A percentile compares a stretch with the other conserved stretches of the same genome.
phyloP scores from a whole-genome alignment of 306 rosid species.

The Sophora flavescens region DNA sequence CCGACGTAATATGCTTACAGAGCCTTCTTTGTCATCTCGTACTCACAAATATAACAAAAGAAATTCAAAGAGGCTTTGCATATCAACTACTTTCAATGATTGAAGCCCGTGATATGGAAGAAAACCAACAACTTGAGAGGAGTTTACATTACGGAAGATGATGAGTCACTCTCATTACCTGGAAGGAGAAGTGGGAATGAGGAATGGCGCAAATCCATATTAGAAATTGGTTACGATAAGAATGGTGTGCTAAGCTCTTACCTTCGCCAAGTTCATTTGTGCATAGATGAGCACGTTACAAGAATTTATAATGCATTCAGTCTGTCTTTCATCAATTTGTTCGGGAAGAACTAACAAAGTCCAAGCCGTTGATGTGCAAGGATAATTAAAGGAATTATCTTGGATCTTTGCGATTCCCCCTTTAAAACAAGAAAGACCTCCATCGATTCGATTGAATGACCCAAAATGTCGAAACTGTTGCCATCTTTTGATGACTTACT shows the following conservation, averaged over 20 bases:
- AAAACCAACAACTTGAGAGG: slow-evolving; percentile 69
- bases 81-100: slow-evolving; percentile 65
- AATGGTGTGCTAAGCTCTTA: slow-evolving; percentile 59
- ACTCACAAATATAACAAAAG: slow-evolving; percentile 64
- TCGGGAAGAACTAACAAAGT: slow-evolving; percentile 55
- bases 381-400: slow-evolving; percentile 57
- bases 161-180: slow-evolving; percentile 75
- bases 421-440: slow-evolving; percentile 73
- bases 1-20: slow-evolving; percentile 64
- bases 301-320: slow-evolving; percentile 70
- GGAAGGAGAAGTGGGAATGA: slow-evolving; percentile 92
- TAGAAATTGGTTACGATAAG: slow-evolving; percentile 73
- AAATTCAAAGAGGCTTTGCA: slow-evolving; percentile 64
- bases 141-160: slow-evolving; percentile 60
- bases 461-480: slow-evolving; percentile 58
- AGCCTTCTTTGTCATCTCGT: slow-evolving; percentile 65
- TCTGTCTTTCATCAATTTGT: slow-evolving; percentile 67
- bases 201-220: slow-evolving; percentile 91
- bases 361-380: slow-evolving; percentile 63
- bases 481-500: slow-evolving; percentile 74
- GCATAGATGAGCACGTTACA: slow-evolving; percentile 89
- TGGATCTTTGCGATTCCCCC: slow-evolving; percentile 62
- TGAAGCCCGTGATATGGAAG: slow-evolving; percentile 73
- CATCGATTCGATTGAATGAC: slow-evolving; percentile 50
- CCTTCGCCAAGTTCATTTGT: slow-evolving; percentile 79